Percentiles rank a stretch among this genome's conserved stretches.
Evolutionary conservation across 805 yeast species (phyloP).

Genomic region (Kluyveromyces nonfermentans): DNA sequence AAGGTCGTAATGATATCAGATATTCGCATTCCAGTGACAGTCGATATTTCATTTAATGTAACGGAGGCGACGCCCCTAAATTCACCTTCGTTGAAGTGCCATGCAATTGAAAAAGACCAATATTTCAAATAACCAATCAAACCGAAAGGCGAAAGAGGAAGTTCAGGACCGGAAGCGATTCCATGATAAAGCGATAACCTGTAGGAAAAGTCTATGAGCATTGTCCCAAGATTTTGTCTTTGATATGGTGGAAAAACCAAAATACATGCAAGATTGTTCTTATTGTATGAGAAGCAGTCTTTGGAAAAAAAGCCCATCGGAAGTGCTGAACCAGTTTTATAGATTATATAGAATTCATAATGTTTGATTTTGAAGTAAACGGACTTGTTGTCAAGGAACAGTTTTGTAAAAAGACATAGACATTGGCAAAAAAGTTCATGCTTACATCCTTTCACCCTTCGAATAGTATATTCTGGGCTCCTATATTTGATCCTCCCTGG

Average conservation of each 20-base stretch:
- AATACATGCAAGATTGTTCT: constrained; percentile 84
- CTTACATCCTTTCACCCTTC: constrained; percentile 57
- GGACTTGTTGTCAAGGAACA: constrained; percentile 84
- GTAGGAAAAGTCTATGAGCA: constrained; percentile 78
- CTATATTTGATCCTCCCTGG: constrained; percentile 69
- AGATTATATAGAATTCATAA: constrained; percentile 71
- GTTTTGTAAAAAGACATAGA: constrained; percentile 73
- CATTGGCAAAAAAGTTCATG: constrained; percentile 70
- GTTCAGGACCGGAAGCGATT: constrained; percentile 77
- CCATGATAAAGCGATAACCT: constrained; percentile 58
- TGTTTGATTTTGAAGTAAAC: constrained; percentile 70
- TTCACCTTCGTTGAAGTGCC: constrained; percentile 35
- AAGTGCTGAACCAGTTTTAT: constrained; percentile 37
- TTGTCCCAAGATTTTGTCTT: constrained; percentile 62
- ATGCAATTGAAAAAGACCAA: constrained; percentile 56
- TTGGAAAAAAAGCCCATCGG: constrained; percentile 93
- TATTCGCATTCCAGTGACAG: constrained; percentile 51
- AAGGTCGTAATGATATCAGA: constrained; percentile 54
- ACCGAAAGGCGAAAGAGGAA: constrained; percentile 82
- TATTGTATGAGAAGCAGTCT: constrained; percentile 66
- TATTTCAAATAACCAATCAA: constrained; percentile 57
- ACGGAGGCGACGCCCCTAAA: constrained; percentile 26
- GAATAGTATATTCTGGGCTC: constrained; percentile 46
- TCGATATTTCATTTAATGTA: constrained; percentile 41
- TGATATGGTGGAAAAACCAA: constrained; percentile 91